Base-by-base conservation (phyloP, 768 basidiomycete species). In the Pisolithus albus region DNA sequence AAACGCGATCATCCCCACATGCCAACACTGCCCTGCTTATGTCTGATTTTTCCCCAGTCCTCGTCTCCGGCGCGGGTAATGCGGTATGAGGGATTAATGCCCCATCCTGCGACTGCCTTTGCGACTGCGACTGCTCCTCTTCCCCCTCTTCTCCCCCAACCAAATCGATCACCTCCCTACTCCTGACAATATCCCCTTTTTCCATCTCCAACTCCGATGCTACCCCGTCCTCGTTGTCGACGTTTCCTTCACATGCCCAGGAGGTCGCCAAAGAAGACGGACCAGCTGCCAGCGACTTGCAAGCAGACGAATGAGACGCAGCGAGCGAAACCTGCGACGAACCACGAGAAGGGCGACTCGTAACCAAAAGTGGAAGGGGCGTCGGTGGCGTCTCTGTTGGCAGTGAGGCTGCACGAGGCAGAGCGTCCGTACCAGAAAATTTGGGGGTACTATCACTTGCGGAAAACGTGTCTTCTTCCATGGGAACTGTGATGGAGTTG, bases 261-360 rank as follows among this genome's bases (percentile, higher is more conserved):
- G 65, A 68, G 38, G 65, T 66, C 40, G 62, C 62, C 26, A 36
- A 39, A 18, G 65, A 68, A 41, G 63, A 67, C 19, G 24, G 50
- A 16, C 45, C 36, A 11, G 50, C 44, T 15, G 51, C 36, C 10
- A 24, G 36, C 30, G 24, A 30, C n/a, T 55, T 59, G 6, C 21
- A 23, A 23, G 54, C 50, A n/a, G 36, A 54, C 49, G 57, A 66
- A 30, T 19, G 53, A 13, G 63, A 60, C 44, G 43, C 37, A 19
- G 39, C 40, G 16, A 53, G 50, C 21, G 55, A 56, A 15, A 30
- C 43, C 24, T 30, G 43, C 11, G 49, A 54, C 16, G 55, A 56
- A 21, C 21, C n/a, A 18, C 5, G 38, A 36, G 48, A 34, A 36
- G 45, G 39, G 13, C 26, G 46, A 16, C 41, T 34, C 34, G 11